Conservation (phyloP, 225 moss, liverwort and hornwort genomes). For the Bryum argenteum region DNA sequence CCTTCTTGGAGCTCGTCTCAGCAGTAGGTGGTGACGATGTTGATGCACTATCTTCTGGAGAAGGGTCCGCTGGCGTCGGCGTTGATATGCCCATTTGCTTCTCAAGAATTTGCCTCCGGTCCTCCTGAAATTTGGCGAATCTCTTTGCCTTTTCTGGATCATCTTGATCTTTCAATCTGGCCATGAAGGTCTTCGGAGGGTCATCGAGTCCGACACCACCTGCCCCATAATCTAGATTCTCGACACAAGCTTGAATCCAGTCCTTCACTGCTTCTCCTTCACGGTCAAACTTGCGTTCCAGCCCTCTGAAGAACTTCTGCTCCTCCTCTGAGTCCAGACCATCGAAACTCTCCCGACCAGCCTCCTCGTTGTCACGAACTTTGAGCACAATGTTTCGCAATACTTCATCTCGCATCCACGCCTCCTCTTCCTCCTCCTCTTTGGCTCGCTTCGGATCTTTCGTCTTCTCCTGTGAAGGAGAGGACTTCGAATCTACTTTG, state of each 20-base stretch:
- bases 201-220: slow-evolving; percentile 75
- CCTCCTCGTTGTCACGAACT: slow-evolving; percentile 97
- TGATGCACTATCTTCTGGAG: slow-evolving; percentile 11
- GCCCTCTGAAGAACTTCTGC: slow-evolving; percentile 82
- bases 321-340: slow-evolving; percentile 86
- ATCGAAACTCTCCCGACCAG: slow-evolving; percentile 84
- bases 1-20: slow-evolving; percentile 19
- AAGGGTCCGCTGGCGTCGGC: slow-evolving; percentile 29
- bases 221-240: slow-evolving; percentile 92
- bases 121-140: slow-evolving; percentile 61
- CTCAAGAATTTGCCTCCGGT: slow-evolving; percentile 66
- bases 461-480: slow-evolving; percentile 24
- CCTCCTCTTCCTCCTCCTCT: slow-evolving; percentile 78
- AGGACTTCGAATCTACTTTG: slow-evolving; percentile 20
- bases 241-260: slow-evolving; percentile 97
- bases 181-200: slow-evolving; percentile 67
- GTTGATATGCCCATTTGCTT: slow-evolving; percentile 56
- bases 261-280: slow-evolving; percentile 92
- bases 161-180: slow-evolving; percentile 70
- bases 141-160: slow-evolving; percentile 34
- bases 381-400: slow-evolving; percentile 86
- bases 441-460: slow-evolving; percentile 24
- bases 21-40: slow-evolving; percentile 26
- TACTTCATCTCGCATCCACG: slow-evolving; percentile 95
- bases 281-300: slow-evolving; percentile 93